A percentile compares a stretch with the other conserved stretches of the same genome.
phyloP scores from a whole-genome alignment of 169 alveolate genomes.

The Pseudocohnilembus persalinus region DNA sequence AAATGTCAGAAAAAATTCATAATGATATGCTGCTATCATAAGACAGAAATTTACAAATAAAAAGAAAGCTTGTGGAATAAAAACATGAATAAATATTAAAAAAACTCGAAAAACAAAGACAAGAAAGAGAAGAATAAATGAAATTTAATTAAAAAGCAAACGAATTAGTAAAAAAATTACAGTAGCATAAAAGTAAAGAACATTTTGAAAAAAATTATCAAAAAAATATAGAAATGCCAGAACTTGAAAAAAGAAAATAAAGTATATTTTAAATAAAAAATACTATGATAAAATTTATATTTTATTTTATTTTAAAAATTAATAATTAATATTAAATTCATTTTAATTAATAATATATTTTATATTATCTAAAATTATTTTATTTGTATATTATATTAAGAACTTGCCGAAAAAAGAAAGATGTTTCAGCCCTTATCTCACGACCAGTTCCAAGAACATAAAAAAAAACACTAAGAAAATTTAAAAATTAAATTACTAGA shows the following conservation, averaged over 20 bases:
- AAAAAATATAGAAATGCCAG: neutral
- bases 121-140: neutral
- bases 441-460: neutral
- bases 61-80: neutral
- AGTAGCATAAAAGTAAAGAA: neutral
- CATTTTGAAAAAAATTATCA: neutral
- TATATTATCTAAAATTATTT: too few species aligned
- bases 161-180: neutral
- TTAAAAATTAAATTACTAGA: neutral
- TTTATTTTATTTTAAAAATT: too few species aligned
- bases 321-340: too few species aligned
- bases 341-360: too few species aligned
- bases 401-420: neutral
- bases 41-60: too few species aligned
- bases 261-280: neutral
- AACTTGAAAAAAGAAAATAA: neutral
- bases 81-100: too few species aligned
- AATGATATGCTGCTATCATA: too few species aligned
- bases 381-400: too few species aligned
- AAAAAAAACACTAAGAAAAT: neutral
- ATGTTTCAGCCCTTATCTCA: neutral
- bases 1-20: neutral
- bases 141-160: neutral
- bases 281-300: too few species aligned
- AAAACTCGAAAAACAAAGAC: neutral